Evolutionary conservation across 805 yeast species (phyloP).

Genomic region (Zygosaccharomyces bisporus): DNA sequence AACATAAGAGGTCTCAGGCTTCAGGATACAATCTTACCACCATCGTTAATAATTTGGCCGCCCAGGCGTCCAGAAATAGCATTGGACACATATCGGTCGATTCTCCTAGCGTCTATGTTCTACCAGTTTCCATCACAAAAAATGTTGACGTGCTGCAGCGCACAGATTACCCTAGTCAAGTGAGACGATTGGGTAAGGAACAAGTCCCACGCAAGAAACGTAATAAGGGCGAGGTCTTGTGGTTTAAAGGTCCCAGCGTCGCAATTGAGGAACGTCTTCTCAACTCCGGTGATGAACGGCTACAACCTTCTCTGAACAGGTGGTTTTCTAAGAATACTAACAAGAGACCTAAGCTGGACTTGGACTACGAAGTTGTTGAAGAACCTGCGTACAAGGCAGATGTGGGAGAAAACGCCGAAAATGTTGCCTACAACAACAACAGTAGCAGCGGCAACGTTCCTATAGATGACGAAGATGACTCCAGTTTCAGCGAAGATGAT

Average conservation of each 20-base stretch:
- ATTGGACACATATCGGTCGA: slow-evolving; percentile 27
- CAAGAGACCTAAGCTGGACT: slow-evolving; percentile 27
- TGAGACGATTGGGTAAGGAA: slow-evolving; percentile 25
- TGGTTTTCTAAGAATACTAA: slow-evolving; percentile 22
- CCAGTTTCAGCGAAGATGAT: slow-evolving; percentile 23
- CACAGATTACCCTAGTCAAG: slow-evolving; percentile 31
- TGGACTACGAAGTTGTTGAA: slow-evolving; percentile 27
- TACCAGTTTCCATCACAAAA: slow-evolving; percentile 32
- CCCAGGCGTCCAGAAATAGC: slow-evolving; percentile 27
- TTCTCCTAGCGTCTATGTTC: slow-evolving; percentile 28
- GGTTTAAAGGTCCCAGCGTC: slow-evolving; percentile 69
- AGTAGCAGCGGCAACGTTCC: slow-evolving; percentile 8
- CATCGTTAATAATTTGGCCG: slow-evolving; percentile 26
- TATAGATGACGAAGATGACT: slow-evolving; percentile 20
- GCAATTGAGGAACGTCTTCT: slow-evolving; percentile 41
- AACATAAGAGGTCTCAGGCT: slow-evolving; percentile 18
- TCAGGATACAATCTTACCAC: slow-evolving; percentile 27
- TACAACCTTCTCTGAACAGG: slow-evolving; percentile 24
- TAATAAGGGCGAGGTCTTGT: slow-evolving; percentile 45
- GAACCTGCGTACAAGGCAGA: slow-evolving; percentile 16
- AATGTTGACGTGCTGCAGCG: slow-evolving; percentile 36
- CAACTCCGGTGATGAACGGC: slow-evolving; percentile 23
- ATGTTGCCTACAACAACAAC: slow-evolving; percentile 2
- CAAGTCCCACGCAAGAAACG: slow-evolving; percentile 24
- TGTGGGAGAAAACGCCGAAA: slow-evolving; percentile 6